phyloP scores from a whole-genome alignment of 352 stramenopile species.

The Pythium chondricola region DNA sequence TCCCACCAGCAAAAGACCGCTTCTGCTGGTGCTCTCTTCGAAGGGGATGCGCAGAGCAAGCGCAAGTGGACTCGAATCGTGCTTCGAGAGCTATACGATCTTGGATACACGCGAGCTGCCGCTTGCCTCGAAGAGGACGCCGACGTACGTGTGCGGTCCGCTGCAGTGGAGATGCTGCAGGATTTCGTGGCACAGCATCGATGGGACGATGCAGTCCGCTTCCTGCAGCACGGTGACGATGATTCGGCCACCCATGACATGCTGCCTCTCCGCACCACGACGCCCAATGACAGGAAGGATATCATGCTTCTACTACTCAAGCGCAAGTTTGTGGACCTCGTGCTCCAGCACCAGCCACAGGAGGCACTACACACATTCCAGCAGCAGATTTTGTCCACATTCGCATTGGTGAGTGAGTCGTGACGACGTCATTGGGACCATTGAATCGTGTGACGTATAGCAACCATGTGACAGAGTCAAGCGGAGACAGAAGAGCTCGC shows the following conservation, averaged over 20 bases:
- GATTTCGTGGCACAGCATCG: slow-evolving; percentile 24
- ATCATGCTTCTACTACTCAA: slow-evolving; percentile 51
- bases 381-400: slow-evolving; percentile 52
- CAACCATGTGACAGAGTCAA: slow-evolving; percentile 34
- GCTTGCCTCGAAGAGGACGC: slow-evolving; percentile 53
- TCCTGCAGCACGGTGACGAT: slow-evolving; percentile 19
- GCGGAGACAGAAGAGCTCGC: slow-evolving; percentile 45
- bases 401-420: slow-evolving; percentile 21
- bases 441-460: too few species aligned
- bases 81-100: slow-evolving; percentile 71
- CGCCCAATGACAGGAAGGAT: slow-evolving; percentile 33
- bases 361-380: slow-evolving; percentile 53
- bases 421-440: too few species aligned
- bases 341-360: slow-evolving; percentile 32
- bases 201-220: slow-evolving; percentile 51
- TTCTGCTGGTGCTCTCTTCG: slow-evolving; percentile 5
- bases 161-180: slow-evolving; percentile 48
- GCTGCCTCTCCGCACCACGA: slow-evolving; percentile 47
- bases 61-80: slow-evolving; percentile 67
- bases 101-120: slow-evolving; percentile 38
- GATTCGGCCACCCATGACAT: neutral
- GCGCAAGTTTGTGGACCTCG: slow-evolving; percentile 55
- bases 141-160: slow-evolving; percentile 42
- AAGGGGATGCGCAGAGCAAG: slow-evolving; percentile 16
- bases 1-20: neutral